phyloP scores from a whole-genome alignment of 1,139 yeast species.

The Yamadazyma atlantica region DNA sequence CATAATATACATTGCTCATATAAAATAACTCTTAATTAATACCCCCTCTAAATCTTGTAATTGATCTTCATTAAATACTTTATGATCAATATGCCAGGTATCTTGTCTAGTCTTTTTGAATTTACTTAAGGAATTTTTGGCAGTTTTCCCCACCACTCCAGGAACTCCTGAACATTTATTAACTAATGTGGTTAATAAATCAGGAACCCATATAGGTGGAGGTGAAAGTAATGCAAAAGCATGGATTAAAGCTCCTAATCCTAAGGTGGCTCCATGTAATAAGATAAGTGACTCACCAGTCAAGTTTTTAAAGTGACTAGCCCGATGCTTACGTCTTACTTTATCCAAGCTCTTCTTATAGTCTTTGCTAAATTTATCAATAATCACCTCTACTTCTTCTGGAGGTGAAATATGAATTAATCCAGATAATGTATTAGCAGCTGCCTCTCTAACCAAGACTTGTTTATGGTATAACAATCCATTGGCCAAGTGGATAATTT shows the following conservation, averaged over 20 bases:
- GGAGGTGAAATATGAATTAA: constrained; percentile 77
- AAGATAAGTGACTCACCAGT: constrained; percentile 43
- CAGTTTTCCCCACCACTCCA: constrained; percentile 82
- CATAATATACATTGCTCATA: constrained; percentile 21
- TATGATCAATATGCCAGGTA: constrained; percentile 92
- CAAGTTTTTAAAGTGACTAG: constrained; percentile 29
- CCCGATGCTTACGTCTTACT: constrained; percentile 31
- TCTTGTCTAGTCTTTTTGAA: constrained; percentile 94
- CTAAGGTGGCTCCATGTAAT: constrained; percentile 86
- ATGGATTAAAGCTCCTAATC: constrained; percentile 82
- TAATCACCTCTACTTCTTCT: constrained; percentile 45
- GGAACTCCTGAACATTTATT: constrained; percentile 66
- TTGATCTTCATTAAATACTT: constrained; percentile 73
- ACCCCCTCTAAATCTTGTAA: constrained; percentile 94
- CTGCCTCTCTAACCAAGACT: constrained; percentile 75
- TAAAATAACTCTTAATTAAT: constrained; percentile 88
- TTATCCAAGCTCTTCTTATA: constrained; percentile 32
- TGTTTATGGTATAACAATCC: constrained; percentile 59
- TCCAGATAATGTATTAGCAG: constrained; percentile 76
- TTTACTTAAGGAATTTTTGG: constrained; percentile 76
- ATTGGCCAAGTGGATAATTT: constrained; percentile 54
- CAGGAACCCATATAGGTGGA: constrained; percentile 89
- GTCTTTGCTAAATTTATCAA: constrained; percentile 21
- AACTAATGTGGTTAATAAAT: constrained; percentile 66
- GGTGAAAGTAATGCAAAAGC: constrained; percentile 94